Conservation (phyloP, 2,329 filamentous ascomycete species). For the Colletotrichum sp. region DNA sequence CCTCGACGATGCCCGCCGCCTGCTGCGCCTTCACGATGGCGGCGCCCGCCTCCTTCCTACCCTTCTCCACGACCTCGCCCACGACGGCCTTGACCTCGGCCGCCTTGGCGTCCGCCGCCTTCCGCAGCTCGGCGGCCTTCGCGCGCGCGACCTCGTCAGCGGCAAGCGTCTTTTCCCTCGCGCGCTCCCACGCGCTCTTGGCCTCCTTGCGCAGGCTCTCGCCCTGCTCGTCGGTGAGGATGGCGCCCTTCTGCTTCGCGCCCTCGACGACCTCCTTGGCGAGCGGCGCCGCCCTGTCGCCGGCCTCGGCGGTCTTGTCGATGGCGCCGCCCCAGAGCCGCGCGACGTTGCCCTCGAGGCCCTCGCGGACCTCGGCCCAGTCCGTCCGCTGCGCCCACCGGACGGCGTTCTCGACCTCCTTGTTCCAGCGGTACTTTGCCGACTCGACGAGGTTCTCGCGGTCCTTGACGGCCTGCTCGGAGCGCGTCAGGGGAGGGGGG, state of each 20-base stretch:
- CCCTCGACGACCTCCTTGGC: conserved; percentile 33
- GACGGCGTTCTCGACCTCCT: conserved; percentile 70
- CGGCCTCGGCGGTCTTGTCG: conserved; percentile 33
- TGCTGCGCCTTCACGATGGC: conserved; percentile 32
- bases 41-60: conserved; percentile 10
- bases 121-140: conserved; percentile 14
- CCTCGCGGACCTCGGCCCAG: conserved; percentile 67
- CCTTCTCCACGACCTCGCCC: conserved; percentile 13
- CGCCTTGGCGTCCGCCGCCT: conserved; percentile 3
- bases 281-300: conserved; percentile 30
- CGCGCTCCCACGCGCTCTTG: conserved; percentile 22
- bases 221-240: conserved; percentile 22
- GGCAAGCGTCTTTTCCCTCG: conserved; percentile 21
- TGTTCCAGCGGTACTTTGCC: conserved; percentile 80
- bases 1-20: conserved; percentile 24
- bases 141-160: conserved; percentile 14
- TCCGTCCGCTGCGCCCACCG: conserved; percentile 69
- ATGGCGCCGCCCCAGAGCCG: conserved; percentile 48
- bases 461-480: conserved; percentile 54
- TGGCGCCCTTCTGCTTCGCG: conserved; percentile 40
- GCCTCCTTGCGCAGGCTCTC: conserved; percentile 24
- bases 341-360: conserved; percentile 53
- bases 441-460: conserved; percentile 65
- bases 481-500: conserved; percentile 52
- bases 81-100: conserved; percentile 17